Conservation (phyloP, 2,329 filamentous ascomycete genomes). For the Nemania diffusa region DNA sequence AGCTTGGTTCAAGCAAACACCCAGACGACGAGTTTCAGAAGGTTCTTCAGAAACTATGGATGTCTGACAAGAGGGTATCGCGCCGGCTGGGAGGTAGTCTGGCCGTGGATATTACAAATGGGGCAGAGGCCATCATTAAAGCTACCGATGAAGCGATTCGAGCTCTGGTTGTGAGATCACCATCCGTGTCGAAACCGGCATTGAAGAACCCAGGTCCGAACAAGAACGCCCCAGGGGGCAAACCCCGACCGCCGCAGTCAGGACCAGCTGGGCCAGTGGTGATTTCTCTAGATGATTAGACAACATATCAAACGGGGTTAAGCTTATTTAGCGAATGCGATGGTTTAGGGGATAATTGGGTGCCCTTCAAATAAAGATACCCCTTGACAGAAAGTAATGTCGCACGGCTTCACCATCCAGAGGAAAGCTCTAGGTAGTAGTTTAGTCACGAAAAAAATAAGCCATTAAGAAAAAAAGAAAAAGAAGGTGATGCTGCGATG, state of each 20-base stretch:
- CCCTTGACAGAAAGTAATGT: slow-evolving; percentile 25
- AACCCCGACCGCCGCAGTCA: slow-evolving; percentile 38
- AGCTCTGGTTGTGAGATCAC: slow-evolving; percentile 47
- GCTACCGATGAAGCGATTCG: slow-evolving; percentile 61
- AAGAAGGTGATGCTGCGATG: neutral
- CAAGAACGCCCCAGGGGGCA: slow-evolving; percentile 38
- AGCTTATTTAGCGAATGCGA: slow-evolving; percentile 17
- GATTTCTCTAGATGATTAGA: slow-evolving; percentile 38
- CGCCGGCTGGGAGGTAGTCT: slow-evolving; percentile 54
- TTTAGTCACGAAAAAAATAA: slow-evolving; percentile 2
- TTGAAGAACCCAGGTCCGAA: slow-evolving; percentile 38
- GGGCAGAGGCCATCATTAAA: slow-evolving; percentile 58
- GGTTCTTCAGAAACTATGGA: slow-evolving; percentile 45
- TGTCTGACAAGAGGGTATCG: slow-evolving; percentile 44
- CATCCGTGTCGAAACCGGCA: slow-evolving; percentile 42
- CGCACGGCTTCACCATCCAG: slow-evolving; percentile 6
- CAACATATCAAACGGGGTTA: neutral
- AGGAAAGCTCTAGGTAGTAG: neutral
- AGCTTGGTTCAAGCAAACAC: slow-evolving; percentile 38
- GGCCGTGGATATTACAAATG: slow-evolving; percentile 53
- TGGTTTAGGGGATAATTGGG: slow-evolving; percentile 19
- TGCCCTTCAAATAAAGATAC: slow-evolving; percentile 26
- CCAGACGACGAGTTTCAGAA: slow-evolving; percentile 48
- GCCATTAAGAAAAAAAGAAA: neutral
- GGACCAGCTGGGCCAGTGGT: slow-evolving; percentile 28